Percentiles rank a stretch among this genome's conserved stretches.
These are phyloP conservation scores for Astragalus glycyphyllos DNA, from an alignment of 306 rosid genomes.

Conservation along the genomic window DNA sequence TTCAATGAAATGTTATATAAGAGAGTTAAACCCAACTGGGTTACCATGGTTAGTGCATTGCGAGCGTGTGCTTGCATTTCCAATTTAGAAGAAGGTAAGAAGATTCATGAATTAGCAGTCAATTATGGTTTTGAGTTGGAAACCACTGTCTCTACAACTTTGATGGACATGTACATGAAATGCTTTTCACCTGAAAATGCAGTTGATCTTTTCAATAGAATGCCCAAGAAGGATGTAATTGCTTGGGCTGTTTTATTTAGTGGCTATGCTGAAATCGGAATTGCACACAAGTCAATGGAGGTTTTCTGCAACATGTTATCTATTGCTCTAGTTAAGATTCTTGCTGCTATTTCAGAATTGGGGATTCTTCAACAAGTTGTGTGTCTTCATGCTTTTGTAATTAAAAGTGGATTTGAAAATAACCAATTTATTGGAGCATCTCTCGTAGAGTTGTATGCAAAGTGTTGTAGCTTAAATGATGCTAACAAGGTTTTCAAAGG, in stretches of 20 bases:
- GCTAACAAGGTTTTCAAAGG: slow-evolving; percentile 63
- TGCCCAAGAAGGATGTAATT: slow-evolving; percentile 78
- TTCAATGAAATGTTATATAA: slow-evolving; percentile 67
- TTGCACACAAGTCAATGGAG: slow-evolving; percentile 64
- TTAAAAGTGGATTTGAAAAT: slow-evolving; percentile 49
- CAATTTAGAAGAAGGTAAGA: slow-evolving; percentile 66
- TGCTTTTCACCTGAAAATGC: slow-evolving; percentile 67
- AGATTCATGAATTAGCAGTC: slow-evolving; percentile 62
- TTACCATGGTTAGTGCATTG: slow-evolving; percentile 67
- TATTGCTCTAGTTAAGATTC: slow-evolving; percentile 75
- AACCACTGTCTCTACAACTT: slow-evolving; percentile 61
- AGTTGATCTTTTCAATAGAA: slow-evolving; percentile 58
- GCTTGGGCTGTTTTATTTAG: slow-evolving; percentile 74
- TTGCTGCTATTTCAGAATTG: slow-evolving; percentile 62
- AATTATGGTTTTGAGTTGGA: slow-evolving; percentile 62
- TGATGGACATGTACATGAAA: slow-evolving; percentile 81
- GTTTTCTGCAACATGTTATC: slow-evolving; percentile 63
- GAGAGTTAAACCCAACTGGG: slow-evolving; percentile 60
- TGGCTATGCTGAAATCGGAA: slow-evolving; percentile 71
- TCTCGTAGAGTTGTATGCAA: slow-evolving; percentile 76
- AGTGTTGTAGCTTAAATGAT: slow-evolving; percentile 64
- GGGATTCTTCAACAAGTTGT: slow-evolving; percentile 74
- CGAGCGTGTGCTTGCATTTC: slow-evolving; percentile 66
- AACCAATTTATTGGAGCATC: slow-evolving; percentile 70
- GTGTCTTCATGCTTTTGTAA: slow-evolving; percentile 65